Evolutionary conservation across 2,329 filamentous ascomycete genomes (phyloP).

Genomic region (Fusarium goolgardi): DNA sequence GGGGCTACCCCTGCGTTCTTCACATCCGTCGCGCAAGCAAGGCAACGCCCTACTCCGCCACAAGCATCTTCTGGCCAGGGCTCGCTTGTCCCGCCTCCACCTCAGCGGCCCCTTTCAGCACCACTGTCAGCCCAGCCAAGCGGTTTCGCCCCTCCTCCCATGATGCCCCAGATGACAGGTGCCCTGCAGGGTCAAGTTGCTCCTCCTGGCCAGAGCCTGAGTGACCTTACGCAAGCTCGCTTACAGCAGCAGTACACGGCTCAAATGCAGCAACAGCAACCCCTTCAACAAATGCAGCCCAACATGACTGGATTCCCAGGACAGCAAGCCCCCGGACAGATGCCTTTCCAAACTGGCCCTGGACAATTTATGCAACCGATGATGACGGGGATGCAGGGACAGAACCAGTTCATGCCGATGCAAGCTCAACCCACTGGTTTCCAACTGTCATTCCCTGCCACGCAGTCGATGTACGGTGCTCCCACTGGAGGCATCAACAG

Average conservation of each 20-base stretch:
- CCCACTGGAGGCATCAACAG: slow-evolving; percentile 63
- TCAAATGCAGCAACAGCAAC: slow-evolving; percentile 58
- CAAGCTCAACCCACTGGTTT: slow-evolving; percentile 76
- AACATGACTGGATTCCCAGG: slow-evolving; percentile 52
- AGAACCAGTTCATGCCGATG: slow-evolving; percentile 59
- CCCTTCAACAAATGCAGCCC: slow-evolving; percentile 55
- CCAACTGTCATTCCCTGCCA: slow-evolving; percentile 55
- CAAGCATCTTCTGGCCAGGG: slow-evolving; percentile 63
- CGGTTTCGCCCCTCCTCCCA: slow-evolving; percentile 76
- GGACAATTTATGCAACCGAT: slow-evolving; percentile 60
- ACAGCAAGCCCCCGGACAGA: slow-evolving; percentile 53
- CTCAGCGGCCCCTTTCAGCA: slow-evolving; percentile 84
- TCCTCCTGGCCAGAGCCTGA: slow-evolving; percentile 79
- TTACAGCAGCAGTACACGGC: slow-evolving; percentile 70
- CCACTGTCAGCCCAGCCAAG: slow-evolving; percentile 83
- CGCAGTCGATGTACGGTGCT: slow-evolving; percentile 62
- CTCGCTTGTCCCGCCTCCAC: slow-evolving; percentile 79
- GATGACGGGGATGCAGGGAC: slow-evolving; percentile 59
- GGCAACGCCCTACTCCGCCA: slow-evolving; percentile 51
- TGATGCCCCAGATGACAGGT: slow-evolving; percentile 89
- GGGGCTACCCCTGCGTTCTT: slow-evolving; percentile 72
- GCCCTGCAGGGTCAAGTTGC: slow-evolving; percentile 71
- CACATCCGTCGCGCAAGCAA: slow-evolving; percentile 58
- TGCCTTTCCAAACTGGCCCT: slow-evolving; percentile 53
- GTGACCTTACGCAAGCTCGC: slow-evolving; percentile 75